Evolutionary conservation across 345 rosid genomes (phyloP).

Genomic region (Dimocarpus longan): DNA sequence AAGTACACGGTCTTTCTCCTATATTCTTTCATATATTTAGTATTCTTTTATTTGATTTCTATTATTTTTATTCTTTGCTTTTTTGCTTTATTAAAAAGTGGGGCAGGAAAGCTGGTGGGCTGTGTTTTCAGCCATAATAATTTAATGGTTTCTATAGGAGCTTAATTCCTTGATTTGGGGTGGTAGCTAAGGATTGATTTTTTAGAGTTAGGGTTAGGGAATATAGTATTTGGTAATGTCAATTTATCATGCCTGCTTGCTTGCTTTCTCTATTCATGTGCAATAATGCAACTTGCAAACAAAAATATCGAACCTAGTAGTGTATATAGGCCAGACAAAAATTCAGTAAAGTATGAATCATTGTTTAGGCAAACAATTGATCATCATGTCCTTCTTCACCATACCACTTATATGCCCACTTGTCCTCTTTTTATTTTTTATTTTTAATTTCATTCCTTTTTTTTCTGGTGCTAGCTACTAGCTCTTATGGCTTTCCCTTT

Average conservation of each 20-base stretch:
- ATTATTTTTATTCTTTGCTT: slow-evolving; percentile 37
- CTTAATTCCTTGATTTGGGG: slow-evolving; percentile 39
- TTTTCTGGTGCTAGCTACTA: no score
- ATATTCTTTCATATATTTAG: slow-evolving; percentile 32
- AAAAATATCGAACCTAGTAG: slow-evolving; percentile 20
- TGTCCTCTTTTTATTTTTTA: not conserved
- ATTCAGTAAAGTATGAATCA: slow-evolving; percentile 5
- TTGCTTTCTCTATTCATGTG: slow-evolving; percentile 24
- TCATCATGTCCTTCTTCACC: not conserved
- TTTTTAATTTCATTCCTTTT: not conserved
- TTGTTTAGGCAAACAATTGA: not conserved
- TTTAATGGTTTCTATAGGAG: slow-evolving; percentile 22
- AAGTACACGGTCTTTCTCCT: slow-evolving; percentile 28
- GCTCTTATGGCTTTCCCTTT: not conserved
- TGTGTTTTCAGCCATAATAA: slow-evolving; percentile 31
- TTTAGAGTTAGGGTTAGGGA: slow-evolving; percentile 18
- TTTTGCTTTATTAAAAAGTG: slow-evolving; percentile 58
- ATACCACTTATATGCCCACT: not conserved
- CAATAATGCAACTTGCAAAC: slow-evolving; percentile 24
- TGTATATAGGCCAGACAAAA: slow-evolving; percentile 4
- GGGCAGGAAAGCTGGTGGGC: slow-evolving; percentile 48
- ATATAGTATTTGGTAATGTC: slow-evolving; percentile 4
- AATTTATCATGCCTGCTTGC: not conserved
- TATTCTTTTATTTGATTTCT: slow-evolving; percentile 28
- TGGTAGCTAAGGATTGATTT: slow-evolving; percentile 31